Conservation (phyloP, 2,329 filamentous ascomycete genomes). For the Verticillium tricorpus region DNA sequence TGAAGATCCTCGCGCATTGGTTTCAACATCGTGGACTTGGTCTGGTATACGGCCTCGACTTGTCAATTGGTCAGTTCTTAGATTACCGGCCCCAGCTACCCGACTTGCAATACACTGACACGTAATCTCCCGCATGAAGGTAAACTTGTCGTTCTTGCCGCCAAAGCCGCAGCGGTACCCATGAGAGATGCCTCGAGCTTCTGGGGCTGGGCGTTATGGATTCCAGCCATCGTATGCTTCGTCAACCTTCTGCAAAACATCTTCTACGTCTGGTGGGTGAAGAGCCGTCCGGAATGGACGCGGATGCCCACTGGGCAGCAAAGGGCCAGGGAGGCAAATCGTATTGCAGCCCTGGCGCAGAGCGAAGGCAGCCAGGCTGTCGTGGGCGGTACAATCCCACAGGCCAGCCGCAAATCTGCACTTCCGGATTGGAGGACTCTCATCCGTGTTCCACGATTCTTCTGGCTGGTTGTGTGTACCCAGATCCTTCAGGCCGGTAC, state of each 20-base stretch:
- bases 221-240: slow-evolving; percentile 17
- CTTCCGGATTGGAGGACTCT: slow-evolving; percentile 9
- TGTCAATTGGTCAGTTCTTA: slow-evolving; percentile 13
- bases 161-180: slow-evolving; percentile 19
- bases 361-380: not conserved
- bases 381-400: too few species aligned
- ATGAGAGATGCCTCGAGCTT: slow-evolving; percentile 19
- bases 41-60: slow-evolving; percentile 17
- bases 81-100: too few species aligned
- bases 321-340: slow-evolving; percentile 1
- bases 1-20: slow-evolving; percentile 20
- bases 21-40: slow-evolving; percentile 18
- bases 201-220: slow-evolving; percentile 23
- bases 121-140: not conserved
- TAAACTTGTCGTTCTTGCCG: slow-evolving; percentile 18
- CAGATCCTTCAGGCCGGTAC: slow-evolving; percentile 18
- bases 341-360: not conserved
- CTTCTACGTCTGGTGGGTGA: slow-evolving; percentile 18
- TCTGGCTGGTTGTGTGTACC: slow-evolving; percentile 17
- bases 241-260: slow-evolving; percentile 16
- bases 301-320: slow-evolving; percentile 16
- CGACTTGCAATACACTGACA: too few species aligned
- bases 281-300: slow-evolving; percentile 16
- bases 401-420: not conserved
- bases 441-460: slow-evolving; percentile 15